Conservation (phyloP, 2,329 filamentous ascomycete species). For the Phialocephala sp. region DNA sequence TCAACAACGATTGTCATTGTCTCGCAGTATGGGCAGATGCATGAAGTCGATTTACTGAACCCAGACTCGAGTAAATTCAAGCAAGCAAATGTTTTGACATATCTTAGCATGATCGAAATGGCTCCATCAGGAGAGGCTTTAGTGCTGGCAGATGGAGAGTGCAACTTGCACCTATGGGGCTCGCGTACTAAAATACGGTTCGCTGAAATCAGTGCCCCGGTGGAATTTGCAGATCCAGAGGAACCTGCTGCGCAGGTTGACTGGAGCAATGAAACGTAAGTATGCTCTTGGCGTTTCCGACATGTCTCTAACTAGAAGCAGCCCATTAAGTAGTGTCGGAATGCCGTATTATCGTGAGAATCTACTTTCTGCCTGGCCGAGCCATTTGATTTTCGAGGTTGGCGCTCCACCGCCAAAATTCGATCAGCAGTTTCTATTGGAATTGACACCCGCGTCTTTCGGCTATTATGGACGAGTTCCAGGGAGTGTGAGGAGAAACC, state of each 20-base stretch:
- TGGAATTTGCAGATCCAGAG: constrained; percentile 66
- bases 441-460: constrained; percentile 74
- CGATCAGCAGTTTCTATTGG: constrained; percentile 71
- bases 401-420: constrained; percentile 80
- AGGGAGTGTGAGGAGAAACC: constrained; percentile 76
- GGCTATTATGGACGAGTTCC: constrained; percentile 81
- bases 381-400: constrained; percentile 81
- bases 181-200: constrained; percentile 65
- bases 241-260: constrained; percentile 57
- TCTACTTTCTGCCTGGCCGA: constrained; percentile 88
- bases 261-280: constrained; percentile 73
- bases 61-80: constrained; percentile 72
- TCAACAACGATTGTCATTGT: constrained; percentile 93
- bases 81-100: constrained; percentile 66
- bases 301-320: constrained; percentile 42
- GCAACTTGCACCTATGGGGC: constrained; percentile 72
- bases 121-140: constrained; percentile 75
- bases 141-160: constrained; percentile 68
- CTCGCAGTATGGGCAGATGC: constrained; percentile 90
- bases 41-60: constrained; percentile 90
- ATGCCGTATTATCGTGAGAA: constrained; percentile 93
- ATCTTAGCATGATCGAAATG: constrained; percentile 69
- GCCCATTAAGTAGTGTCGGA: constrained; percentile 82
- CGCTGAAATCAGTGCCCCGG: constrained; percentile 70
- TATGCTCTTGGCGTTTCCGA: constrained; percentile 16